Evolutionary conservation across 2,329 filamentous ascomycete genomes (phyloP).

Genomic region (Monilinia fructicola): DNA sequence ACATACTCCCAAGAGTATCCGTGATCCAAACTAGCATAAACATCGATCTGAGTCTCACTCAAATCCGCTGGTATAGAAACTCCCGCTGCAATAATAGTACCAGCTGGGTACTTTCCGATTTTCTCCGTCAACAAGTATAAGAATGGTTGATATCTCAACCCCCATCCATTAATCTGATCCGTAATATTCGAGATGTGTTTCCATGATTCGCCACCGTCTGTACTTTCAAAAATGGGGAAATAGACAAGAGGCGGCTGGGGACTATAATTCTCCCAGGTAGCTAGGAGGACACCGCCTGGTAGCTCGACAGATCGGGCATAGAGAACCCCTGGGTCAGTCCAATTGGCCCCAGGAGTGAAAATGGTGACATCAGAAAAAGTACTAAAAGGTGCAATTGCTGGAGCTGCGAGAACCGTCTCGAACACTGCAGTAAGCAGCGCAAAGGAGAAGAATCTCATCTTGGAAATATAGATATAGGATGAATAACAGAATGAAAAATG

Average conservation of each 20-base stretch:
- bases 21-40: conserved; percentile 62
- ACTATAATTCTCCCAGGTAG: conserved; percentile 58
- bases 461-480: neutral
- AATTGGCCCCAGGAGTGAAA: conserved; percentile 36
- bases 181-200: conserved; percentile 60
- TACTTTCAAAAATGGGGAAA: conserved; percentile 55
- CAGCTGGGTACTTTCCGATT: conserved; percentile 58
- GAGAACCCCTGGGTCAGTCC: conserved; percentile 37
- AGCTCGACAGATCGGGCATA: conserved; percentile 43
- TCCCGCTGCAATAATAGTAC: conserved; percentile 60
- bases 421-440: conserved; percentile 28
- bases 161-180: conserved; percentile 64
- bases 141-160: conserved; percentile 67
- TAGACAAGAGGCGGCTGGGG: conserved; percentile 51
- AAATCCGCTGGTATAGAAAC: conserved; percentile 50
- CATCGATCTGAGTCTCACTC: conserved; percentile 63
- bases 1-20: conserved; percentile 67
- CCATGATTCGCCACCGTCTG: conserved; percentile 61
- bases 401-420: conserved; percentile 30
- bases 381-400: conserved; percentile 29
- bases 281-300: conserved; percentile 46
- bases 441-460: conserved; percentile 33
- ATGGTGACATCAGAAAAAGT: conserved; percentile 38
- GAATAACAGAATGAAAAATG: neutral
- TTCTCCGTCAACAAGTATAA: conserved; percentile 61